phyloP scores from a whole-genome alignment of 345 rosid genomes.

The Camelina sativa region DNA sequence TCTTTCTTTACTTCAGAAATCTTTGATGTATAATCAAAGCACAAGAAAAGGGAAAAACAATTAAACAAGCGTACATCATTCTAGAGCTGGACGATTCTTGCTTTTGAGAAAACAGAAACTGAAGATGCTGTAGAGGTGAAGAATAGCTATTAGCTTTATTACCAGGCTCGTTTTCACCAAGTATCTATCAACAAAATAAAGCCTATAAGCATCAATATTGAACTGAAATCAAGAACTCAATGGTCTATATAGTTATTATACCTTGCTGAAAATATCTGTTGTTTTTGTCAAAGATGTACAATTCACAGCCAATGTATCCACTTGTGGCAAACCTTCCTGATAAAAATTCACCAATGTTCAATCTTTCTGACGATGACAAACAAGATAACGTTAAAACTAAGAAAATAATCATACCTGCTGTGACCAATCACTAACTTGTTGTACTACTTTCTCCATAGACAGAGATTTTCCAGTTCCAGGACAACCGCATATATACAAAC shows the following conservation, averaged over 20 bases:
- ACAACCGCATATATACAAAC: constrained; percentile 75
- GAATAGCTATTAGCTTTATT: constrained; percentile 45
- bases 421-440: constrained; percentile 59
- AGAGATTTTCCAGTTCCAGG: constrained; percentile 90
- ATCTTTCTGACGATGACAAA: background rate
- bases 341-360: background rate
- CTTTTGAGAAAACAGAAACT: constrained; percentile 65
- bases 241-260: constrained; percentile 26
- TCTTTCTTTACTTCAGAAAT: background rate
- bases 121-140: constrained; percentile 66
- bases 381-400: background rate
- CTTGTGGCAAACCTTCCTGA: constrained; percentile 57
- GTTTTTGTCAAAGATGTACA: constrained; percentile 73
- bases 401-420: constrained; percentile 49
- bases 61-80: constrained; percentile 60
- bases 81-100: constrained; percentile 47
- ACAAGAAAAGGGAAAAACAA: background rate
- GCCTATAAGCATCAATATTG: constrained; percentile 9
- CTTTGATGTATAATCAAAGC: background rate
- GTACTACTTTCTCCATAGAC: constrained; percentile 67
- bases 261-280: constrained; percentile 81
- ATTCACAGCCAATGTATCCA: constrained; percentile 59
- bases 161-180: constrained; percentile 44
- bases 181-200: constrained; percentile 54
- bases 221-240: background rate